Conservation (phyloP, 2,329 filamentous ascomycete genomes). For the Rutstroemia sydowiana region DNA sequence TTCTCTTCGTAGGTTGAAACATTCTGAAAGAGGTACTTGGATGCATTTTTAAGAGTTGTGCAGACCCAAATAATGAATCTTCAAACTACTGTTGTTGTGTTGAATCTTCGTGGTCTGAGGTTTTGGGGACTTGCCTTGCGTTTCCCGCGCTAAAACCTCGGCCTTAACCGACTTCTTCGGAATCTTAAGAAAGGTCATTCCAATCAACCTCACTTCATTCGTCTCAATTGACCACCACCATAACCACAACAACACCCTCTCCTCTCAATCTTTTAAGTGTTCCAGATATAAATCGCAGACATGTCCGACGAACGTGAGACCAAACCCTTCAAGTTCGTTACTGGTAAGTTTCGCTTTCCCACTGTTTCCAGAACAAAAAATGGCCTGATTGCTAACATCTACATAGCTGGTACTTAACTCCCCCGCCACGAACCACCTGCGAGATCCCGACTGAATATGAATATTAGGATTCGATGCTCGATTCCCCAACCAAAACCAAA, state of each 20-base stretch:
- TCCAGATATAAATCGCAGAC: slow-evolving; percentile 41
- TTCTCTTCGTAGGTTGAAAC: slow-evolving; percentile 57
- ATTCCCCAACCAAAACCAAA: slow-evolving; percentile 97
- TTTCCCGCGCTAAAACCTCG: slow-evolving; percentile 12
- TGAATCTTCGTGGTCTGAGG: slow-evolving; percentile 18
- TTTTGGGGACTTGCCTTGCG: slow-evolving; percentile 5
- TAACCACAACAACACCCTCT: slow-evolving; percentile 23
- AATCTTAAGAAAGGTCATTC: slow-evolving; percentile 13
- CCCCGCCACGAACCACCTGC: slow-evolving; percentile 1
- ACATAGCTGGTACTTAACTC: slow-evolving; percentile 40
- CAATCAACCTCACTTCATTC: slow-evolving; percentile 22
- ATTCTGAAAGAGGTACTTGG: slow-evolving; percentile 58
- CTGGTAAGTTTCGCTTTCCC: slow-evolving; percentile 57
- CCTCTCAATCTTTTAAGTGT: slow-evolving; percentile 26
- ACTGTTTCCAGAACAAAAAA: slow-evolving; percentile 19
- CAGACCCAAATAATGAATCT: slow-evolving; percentile 3
- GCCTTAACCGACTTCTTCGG: slow-evolving; percentile 31
- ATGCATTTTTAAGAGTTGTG: slow-evolving; percentile 25
- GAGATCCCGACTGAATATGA: slow-evolving; percentile 15
- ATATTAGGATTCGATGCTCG: slow-evolving; percentile 88
- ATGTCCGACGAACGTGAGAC: slow-evolving; percentile 95
- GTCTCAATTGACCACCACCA: slow-evolving; percentile 30
- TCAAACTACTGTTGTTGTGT: slow-evolving; percentile 5
- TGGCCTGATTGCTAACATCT: slow-evolving; percentile 34
- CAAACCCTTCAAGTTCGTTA: slow-evolving; percentile 99